Base-by-base conservation (phyloP, 371 early-diverging fungal genomes). In the Mortierella sp. region DNA sequence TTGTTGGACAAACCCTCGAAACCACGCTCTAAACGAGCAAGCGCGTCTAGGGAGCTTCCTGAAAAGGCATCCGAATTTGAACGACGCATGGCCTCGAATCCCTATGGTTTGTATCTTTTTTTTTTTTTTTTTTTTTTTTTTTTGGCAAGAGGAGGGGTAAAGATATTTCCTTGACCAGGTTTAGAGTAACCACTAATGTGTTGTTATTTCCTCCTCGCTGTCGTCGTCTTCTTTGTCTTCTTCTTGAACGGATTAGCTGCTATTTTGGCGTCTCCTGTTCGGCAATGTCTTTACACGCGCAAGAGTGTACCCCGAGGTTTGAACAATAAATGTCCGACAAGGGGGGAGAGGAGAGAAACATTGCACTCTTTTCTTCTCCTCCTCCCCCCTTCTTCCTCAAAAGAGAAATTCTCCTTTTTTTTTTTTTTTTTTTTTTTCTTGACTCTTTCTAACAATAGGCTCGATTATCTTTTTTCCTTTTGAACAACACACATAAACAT, bases 201-300 rank as follows among this genome's bases (percentile, higher is more conserved):
- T n/a, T n/a, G n/a, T n/a, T n/a, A n/a, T n/a, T n/a, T n/a, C n/a
- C n/a, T n/a, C n/a, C n/a, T n/a, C n/a, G n/a, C n/a, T n/a, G n/a
- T n/a, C 21, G 26, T 51, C n/a, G 1, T 51, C n/a, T 12, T 51
- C 5, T 23, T 7, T 51, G 51, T n/a, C n/a, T 23, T 51, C n/a
- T 7, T n/a, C n/a, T 23, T 51, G n/a, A 7, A 14, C 1, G 12
- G 18, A n/a, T 51, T 57, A 76, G 77, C 72, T 6, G 26, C 63
- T 11, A 72, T 76, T 18, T 21, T 76, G 21, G 77, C 77, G 9
- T 60, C 77, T 0, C 72, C 72, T 4, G 21, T 68, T 25, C 44
- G 77, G n/a, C 71, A 64, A 46, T 76, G 77, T 18, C 30, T 76
- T 5, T 72, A 64, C n/a, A 64, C 77, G 5, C 47, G 68, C 7